Base-by-base conservation (phyloP, 768 basidiomycete species). In the Dacryopinax primogenitus region DNA sequence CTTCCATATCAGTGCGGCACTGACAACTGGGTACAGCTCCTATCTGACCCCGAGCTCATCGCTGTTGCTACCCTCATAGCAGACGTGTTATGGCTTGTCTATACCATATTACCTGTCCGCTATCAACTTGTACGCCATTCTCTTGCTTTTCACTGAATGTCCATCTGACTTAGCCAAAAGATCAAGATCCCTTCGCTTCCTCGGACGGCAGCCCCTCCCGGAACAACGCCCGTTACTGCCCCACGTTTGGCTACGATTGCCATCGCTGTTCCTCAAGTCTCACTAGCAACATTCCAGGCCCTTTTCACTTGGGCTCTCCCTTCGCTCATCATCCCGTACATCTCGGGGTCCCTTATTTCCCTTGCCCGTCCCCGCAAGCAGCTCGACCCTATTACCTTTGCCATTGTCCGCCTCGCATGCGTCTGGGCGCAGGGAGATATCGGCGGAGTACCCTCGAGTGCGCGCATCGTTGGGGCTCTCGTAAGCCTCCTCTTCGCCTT, bases 221-320 rank as follows among this genome's bases (percentile, higher is more conserved):
- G 41, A 18, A 23, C 7, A 23, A 6, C 11, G 3, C 30, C 51
- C 4, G 51, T 47, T 9, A 23, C n/a, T 21, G 45, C 26, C 4
- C 26, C 51, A 9, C 26, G 51, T 15, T 3, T 30, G 32, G 32
- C 51, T 6, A 58, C 51, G 26, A 58, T 58, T 30, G 51, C 51
- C 21, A 15, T 58, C 51, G 26, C 51, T 4, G 51, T 58, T 11
- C 51, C 51, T 9, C 51, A 58, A 3, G 26, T 30, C 23, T 28
- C 51, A 58, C 9, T 58, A 3, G 51, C 51, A 30, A 58, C 51
- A 7, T 58, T 58, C 51, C 26, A 6, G 32, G 51, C 51, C 4
- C 13, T 58, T 30, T 58, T 58, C 51, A 58, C 51, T 6, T 58
- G 51, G 51, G 51, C 51, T 32, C 51, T 58, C 18, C 51, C 51